Evolutionary conservation across 139 green algal genomes (phyloP).

Genomic region (Yamagishiella unicocca): DNA sequence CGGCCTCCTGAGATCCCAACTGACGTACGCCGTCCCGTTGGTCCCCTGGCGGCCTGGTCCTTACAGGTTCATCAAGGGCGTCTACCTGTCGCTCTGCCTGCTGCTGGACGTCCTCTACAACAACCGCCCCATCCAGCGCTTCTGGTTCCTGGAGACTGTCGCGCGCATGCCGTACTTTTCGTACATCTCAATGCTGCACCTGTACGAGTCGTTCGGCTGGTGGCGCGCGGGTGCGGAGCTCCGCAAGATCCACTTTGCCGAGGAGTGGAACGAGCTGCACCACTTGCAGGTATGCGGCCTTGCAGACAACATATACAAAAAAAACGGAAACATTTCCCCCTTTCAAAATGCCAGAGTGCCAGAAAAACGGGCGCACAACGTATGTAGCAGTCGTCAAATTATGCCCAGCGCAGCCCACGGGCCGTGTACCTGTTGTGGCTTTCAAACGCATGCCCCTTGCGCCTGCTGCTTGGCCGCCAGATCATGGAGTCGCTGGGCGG

Average conservation of each 20-base stretch:
- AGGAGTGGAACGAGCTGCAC: conserved; percentile 97
- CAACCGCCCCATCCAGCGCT: conserved; percentile 80
- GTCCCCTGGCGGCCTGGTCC: too few relatives aligned
- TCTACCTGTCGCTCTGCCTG: conserved; percentile 79
- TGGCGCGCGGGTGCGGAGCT: conserved; percentile 83
- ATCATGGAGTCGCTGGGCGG: conserved; percentile 98
- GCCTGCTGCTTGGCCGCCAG: too few relatives aligned
- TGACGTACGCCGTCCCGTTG: too few relatives aligned
- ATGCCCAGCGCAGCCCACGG: too few relatives aligned
- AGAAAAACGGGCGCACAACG: too few relatives aligned
- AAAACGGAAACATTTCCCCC: too few relatives aligned
- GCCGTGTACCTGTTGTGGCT: too few relatives aligned
- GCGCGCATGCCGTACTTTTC: conserved; percentile 93
- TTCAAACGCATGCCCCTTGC: too few relatives aligned
- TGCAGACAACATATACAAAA: too few relatives aligned
- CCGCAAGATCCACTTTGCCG: conserved; percentile 87
- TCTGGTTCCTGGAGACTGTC: conserved; percentile 83
- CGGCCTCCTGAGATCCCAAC: too few relatives aligned
- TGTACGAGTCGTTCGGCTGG: conserved; percentile 94
- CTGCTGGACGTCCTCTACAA: conserved; percentile 83
- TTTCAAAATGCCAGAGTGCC: too few relatives aligned
- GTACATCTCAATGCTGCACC: conserved; percentile 95
- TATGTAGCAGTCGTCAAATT: too few relatives aligned
- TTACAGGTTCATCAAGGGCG: conserved; percentile 63
- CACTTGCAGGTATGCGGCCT: conserved; percentile 66